Percentiles rank a stretch among this genome's conserved stretches.
Conservation (phyloP, 805 yeast genomes). For the Metschnikowia arizonensis region DNA sequence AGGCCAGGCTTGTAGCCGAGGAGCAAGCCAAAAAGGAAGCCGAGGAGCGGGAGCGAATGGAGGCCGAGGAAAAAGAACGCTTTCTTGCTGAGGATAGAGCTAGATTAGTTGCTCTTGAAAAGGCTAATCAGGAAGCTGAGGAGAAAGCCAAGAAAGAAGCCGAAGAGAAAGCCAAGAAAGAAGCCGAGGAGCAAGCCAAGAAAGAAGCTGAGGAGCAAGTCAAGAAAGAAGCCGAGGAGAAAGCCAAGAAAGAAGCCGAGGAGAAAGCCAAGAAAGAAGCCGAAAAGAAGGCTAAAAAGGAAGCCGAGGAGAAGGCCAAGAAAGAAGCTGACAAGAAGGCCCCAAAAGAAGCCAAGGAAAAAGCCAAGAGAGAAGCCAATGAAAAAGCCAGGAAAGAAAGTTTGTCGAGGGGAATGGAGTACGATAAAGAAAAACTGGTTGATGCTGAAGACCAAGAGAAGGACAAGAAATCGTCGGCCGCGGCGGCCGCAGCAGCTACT, state of each 20-base stretch:
- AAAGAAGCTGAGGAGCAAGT: constrained; percentile 8
- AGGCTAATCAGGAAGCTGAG: constrained; percentile 19
- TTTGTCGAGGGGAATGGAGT: constrained; percentile 21
- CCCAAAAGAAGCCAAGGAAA: constrained; percentile 6
- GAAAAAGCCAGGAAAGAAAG: constrained; percentile 16
- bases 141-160: constrained; percentile 10
- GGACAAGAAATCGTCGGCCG: constrained; percentile 10
- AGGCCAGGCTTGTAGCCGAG: constrained; percentile 9
- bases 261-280: constrained; percentile 21
- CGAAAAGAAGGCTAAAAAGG: constrained; percentile 24
- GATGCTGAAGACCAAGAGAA: constrained; percentile 1
- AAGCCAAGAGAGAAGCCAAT: constrained; percentile 5
- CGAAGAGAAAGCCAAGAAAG: constrained; percentile 19
- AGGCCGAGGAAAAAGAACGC: constrained; percentile 17
- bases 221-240: constrained; percentile 23
- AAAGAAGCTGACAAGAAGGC: constrained; percentile 19
- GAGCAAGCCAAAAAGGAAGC: constrained; percentile 23
- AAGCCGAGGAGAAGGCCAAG: constrained; percentile 7
- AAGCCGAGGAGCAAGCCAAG: not conserved
- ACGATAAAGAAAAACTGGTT: not conserved
- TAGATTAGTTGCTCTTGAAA: constrained; percentile 25
- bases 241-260: constrained; percentile 10
- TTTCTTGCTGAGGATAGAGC: constrained; percentile 11
- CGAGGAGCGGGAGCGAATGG: constrained; percentile 23
- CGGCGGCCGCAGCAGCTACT: constrained; percentile 19